Percentiles rank a stretch among this genome's conserved stretches.
Evolutionary conservation across 2,329 filamentous ascomycete species (phyloP).

Genomic region (Ophiocordyceps polyrhachis-furcata): DNA sequence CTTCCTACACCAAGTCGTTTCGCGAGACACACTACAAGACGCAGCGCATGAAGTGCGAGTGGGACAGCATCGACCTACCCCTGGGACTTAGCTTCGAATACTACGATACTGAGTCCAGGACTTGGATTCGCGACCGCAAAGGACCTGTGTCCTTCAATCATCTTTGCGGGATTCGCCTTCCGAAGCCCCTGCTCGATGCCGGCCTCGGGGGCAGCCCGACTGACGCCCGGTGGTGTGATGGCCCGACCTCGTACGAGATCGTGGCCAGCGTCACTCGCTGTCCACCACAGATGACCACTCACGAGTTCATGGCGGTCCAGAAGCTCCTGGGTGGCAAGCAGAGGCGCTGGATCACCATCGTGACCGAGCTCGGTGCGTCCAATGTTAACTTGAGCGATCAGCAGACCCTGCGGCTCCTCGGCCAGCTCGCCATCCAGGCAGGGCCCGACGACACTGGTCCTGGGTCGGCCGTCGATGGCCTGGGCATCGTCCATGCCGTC

Average conservation of each 20-base stretch:
- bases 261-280: slow-evolving; percentile 30
- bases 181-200: not conserved
- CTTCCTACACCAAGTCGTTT: slow-evolving; percentile 9
- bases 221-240: not conserved
- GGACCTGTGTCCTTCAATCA: slow-evolving; percentile 25
- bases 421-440: slow-evolving; percentile 32
- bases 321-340: slow-evolving; percentile 23
- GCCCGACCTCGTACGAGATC: slow-evolving; percentile 27
- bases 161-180: slow-evolving; percentile 13
- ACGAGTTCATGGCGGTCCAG: slow-evolving; percentile 36
- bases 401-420: slow-evolving; percentile 27
- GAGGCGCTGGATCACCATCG: slow-evolving; percentile 29
- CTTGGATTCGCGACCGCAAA: slow-evolving; percentile 2
- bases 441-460: slow-evolving; percentile 25
- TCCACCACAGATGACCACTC: slow-evolving; percentile 23
- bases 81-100: slow-evolving; percentile 3
- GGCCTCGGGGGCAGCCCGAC: not conserved
- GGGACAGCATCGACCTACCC: slow-evolving; percentile 1
- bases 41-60: not conserved
- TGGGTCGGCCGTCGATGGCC: slow-evolving; percentile 6
- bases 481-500: slow-evolving; percentile 27
- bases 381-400: slow-evolving; percentile 41
- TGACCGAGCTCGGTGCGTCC: slow-evolving; percentile 30
- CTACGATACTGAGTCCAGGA: not conserved
- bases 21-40: slow-evolving; percentile 9